Percentiles rank a stretch among this genome's conserved stretches.
These are phyloP conservation scores for Bruguiera gymnorhiza DNA, from an alignment of 345 rosid species.

Conservation along the genomic window DNA sequence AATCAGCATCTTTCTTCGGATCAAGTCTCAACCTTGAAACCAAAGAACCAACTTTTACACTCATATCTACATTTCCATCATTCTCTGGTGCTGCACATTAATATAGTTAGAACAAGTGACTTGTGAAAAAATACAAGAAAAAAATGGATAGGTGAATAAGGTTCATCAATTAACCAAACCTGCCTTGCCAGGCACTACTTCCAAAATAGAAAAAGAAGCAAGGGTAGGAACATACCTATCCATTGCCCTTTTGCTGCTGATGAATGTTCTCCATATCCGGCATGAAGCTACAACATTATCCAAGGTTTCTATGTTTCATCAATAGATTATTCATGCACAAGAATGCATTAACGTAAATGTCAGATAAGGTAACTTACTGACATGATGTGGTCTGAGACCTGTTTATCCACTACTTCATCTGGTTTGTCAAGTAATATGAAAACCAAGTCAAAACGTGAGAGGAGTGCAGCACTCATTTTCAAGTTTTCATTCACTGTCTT, in stretches of 20 bases:
- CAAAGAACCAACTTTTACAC: conserved; percentile 53
- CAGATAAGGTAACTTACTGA: conserved; percentile 58
- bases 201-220: not conserved
- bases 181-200: not conserved
- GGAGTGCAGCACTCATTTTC: conserved; percentile 94
- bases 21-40: conserved; percentile 76
- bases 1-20: conserved; percentile 61
- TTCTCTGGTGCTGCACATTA: conserved; percentile 41
- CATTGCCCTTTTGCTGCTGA: conserved; percentile 50
- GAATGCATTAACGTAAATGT: conserved; percentile 16
- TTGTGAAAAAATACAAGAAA: not conserved
- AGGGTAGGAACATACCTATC: conserved; percentile 29
- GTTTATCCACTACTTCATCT: conserved; percentile 87
- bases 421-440: conserved; percentile 96
- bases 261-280: conserved; percentile 54
- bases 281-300: conserved; percentile 66
- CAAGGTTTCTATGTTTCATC: not conserved
- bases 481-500: conserved; percentile 97
- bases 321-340: conserved; percentile 1
- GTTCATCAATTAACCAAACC: conserved; percentile 1
- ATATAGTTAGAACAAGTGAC: conserved; percentile 12
- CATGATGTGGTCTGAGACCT: conserved; percentile 92
- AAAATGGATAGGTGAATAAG: not conserved
- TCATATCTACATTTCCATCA: conserved; percentile 36
- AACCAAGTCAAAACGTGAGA: conserved; percentile 93